Conservation (phyloP, 169 alveolate species). For the Plasmodium chabaudi region DNA sequence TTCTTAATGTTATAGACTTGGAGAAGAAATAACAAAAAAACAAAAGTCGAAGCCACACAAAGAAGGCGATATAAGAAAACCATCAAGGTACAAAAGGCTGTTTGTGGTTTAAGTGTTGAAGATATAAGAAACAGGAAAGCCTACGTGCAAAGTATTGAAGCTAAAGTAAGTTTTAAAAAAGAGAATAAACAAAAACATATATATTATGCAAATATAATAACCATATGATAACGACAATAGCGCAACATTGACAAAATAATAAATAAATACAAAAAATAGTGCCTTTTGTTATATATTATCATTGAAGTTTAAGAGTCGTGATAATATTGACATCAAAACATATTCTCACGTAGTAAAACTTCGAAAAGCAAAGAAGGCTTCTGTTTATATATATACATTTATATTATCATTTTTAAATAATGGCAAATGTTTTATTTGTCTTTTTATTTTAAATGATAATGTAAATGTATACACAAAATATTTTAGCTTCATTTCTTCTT, state of each 20-base stretch:
- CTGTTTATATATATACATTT: conserved; percentile 9
- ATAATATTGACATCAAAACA: conserved; percentile 13
- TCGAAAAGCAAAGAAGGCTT: conserved; percentile 48
- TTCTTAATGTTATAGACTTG: conserved; percentile 87
- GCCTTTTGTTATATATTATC: neutral
- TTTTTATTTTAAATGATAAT: conserved; percentile 24
- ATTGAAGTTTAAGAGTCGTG: conserved; percentile 66
- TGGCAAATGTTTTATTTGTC: conserved; percentile 37
- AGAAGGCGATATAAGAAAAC: conserved; percentile 89
- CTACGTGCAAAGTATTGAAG: conserved; percentile 65
- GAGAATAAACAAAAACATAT: neutral
- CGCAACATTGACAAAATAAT: neutral
- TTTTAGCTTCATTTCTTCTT: conserved; percentile 17
- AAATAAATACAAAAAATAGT: too few species aligned
- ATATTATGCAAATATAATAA: conserved; percentile 11
- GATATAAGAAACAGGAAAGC: conserved; percentile 88
- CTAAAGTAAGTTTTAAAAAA: conserved; percentile 33
- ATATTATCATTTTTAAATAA: conserved; percentile 17
- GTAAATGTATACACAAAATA: conserved; percentile 4
- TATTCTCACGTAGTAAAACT: conserved; percentile 55
- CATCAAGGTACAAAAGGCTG: conserved; percentile 95
- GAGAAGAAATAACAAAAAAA: conserved; percentile 97
- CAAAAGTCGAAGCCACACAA: conserved; percentile 83
- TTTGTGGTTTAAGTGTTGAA: conserved; percentile 96
- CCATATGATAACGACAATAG: neutral